These are phyloP conservation scores for Phycomyces nitens DNA, from an alignment of 192 early-diverging fungal species.

Conservation along the genomic window DNA sequence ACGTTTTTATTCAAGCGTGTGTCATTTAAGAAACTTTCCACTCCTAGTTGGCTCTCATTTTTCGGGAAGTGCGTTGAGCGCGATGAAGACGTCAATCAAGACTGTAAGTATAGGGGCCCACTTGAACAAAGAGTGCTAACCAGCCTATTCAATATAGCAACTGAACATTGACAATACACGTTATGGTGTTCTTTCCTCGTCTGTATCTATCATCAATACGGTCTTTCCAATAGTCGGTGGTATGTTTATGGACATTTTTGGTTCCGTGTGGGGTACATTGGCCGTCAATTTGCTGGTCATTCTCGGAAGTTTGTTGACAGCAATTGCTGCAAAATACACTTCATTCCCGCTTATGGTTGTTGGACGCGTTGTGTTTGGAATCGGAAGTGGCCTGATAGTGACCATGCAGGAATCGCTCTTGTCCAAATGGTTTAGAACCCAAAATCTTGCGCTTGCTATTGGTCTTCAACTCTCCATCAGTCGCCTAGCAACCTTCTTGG, in stretches of 20 bases:
- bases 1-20: not conserved
- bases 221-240: slow-evolving; percentile 53
- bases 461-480: slow-evolving; percentile 68
- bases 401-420: slow-evolving; percentile 77
- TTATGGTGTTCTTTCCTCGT: slow-evolving; percentile 62
- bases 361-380: slow-evolving; percentile 55
- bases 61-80: slow-evolving; percentile 62
- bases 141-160: slow-evolving; percentile 49
- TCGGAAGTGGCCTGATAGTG: slow-evolving; percentile 68
- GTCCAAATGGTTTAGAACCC: slow-evolving; percentile 70
- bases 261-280: slow-evolving; percentile 53
- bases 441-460: slow-evolving; percentile 64
- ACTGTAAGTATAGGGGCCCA: slow-evolving; percentile 57
- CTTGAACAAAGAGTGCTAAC: too few relatives aligned
- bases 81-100: slow-evolving; percentile 67
- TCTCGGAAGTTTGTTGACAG: slow-evolving; percentile 51
- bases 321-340: slow-evolving; percentile 41
- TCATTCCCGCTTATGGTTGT: slow-evolving; percentile 54
- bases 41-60: slow-evolving; percentile 68
- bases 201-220: slow-evolving; percentile 59
- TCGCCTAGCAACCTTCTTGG: slow-evolving; percentile 67
- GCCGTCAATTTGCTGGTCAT: slow-evolving; percentile 53
- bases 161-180: slow-evolving; percentile 53
- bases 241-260: slow-evolving; percentile 60
- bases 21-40: not conserved